Conservation (phyloP, 1,284 basidiomycete genomes). For the Clitocybe nebularis region DNA sequence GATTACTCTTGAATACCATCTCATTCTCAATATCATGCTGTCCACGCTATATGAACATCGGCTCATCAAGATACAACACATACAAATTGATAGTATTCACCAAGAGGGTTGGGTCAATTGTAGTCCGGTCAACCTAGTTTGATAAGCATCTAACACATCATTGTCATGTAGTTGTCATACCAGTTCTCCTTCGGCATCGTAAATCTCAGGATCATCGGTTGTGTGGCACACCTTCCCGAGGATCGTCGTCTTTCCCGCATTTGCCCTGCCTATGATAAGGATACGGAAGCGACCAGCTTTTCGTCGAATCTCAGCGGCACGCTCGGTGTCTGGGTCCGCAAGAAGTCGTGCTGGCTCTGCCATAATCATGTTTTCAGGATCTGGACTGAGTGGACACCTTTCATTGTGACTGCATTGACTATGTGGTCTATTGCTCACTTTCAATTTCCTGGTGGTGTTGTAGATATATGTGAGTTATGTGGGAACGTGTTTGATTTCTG, state of each 20-base stretch:
- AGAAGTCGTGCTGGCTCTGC: background rate
- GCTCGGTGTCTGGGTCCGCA: too few relatives aligned
- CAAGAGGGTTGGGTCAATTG: background rate
- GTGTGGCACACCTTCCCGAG: conserved; percentile 9
- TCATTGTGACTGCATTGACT: too few relatives aligned
- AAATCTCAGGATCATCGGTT: background rate
- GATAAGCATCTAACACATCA: background rate
- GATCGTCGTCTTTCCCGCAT: conserved; percentile 13
- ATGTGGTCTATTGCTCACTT: too few relatives aligned
- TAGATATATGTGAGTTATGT: too few relatives aligned
- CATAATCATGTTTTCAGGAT: background rate
- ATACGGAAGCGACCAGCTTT: background rate
- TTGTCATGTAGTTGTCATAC: background rate
- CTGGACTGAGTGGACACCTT: too few relatives aligned
- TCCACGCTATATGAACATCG: conserved; percentile 19
- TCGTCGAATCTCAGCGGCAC: too few relatives aligned
- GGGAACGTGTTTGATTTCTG: too few relatives aligned
- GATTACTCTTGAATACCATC: conserved; percentile 24
- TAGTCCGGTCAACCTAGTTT: background rate
- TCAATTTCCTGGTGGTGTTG: too few relatives aligned
- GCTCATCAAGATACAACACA: background rate
- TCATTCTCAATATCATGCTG: conserved; percentile 26
- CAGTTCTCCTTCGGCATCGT: background rate
- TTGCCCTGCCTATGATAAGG: conserved; percentile 11
- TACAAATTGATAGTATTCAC: background rate